Evolutionary conservation across 345 rosid species (phyloP), one percentile per base, ranked within the genome.

Genomic region (Excoecaria agallocha): DNA sequence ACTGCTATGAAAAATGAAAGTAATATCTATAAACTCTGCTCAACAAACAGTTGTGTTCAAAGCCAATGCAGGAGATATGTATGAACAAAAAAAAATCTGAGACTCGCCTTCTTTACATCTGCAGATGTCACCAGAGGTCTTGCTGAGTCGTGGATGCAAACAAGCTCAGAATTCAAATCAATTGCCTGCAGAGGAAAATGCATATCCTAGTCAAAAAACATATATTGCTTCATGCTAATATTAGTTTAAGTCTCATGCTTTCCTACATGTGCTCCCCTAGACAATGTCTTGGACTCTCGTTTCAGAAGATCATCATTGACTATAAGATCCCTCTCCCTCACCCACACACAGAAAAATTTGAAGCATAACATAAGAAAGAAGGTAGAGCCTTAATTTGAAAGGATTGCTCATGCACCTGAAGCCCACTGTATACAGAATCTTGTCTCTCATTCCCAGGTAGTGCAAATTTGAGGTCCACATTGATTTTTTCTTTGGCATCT

Each of bases 371-470:
- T 41, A 6, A n/a, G n/a, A 63, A 37, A 71, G 52, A 30, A 67
- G 52, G 61, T 35, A 46, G 60, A 55, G 74, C 37, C 49, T 69
- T 19, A 37, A 72, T 66, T 20, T 15, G 39, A 39, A 46, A 49
- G 9, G 41, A 74, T 45, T 70, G 15, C 12, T 25, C 17, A 66
- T 17, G 57, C 67, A 94, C 98, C 98, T 94, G 97, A 85, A 94
- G 90, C 60, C 97, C 97, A 70, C 80, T 89, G 81, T 82, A 88
- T 41, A 94, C 97, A 62, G 98, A 94, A 78, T 94, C 97, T 79
- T 94, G 98, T 76, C 98, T 88, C 85, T 94, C 98, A 84, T 92
- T 92, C 67, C 97, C 98, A 11, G 98, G 98, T 68, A 92, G 79
- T 46, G 95, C 82, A 59, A 92, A 92, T 82, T 87, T 91, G 63